These are phyloP conservation scores for Pelargonium australe DNA, from an alignment of 441 rosid species.

Conservation along the genomic window DNA sequence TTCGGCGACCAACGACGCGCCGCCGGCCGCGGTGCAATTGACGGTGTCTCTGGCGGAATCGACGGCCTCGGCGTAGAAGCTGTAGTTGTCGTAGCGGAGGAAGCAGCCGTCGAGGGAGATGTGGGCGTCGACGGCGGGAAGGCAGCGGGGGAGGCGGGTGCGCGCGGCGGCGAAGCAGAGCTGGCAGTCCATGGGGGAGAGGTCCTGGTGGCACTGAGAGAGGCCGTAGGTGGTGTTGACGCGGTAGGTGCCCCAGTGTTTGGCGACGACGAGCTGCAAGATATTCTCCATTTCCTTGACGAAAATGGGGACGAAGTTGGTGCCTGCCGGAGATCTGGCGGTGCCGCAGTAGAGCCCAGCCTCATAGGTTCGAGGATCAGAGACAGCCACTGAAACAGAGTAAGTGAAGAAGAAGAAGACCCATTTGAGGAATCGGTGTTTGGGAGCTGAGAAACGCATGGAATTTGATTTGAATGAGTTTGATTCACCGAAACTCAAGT, in stretches of 20 bases:
- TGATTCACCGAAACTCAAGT: no score
- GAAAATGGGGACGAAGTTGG: background rate
- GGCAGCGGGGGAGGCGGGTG: conserved; percentile 31
- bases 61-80: conserved; percentile 39
- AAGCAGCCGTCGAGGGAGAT: conserved; percentile 48
- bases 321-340: background rate
- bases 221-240: background rate
- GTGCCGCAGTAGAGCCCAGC: conserved; percentile 20
- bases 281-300: background rate
- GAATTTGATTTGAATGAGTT: background rate
- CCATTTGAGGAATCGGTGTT: background rate
- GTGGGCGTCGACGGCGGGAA: conserved; percentile 37
- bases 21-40: conserved; percentile 22
- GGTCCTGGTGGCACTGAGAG: conserved; percentile 42
- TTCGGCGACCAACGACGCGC: background rate
- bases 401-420: conserved; percentile 2
- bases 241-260: background rate
- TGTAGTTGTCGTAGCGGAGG: conserved; percentile 40
- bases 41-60: conserved; percentile 30
- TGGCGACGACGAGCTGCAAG: background rate
- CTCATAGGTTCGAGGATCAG: conserved; percentile 15
- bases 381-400: background rate
- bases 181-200: conserved; percentile 35
- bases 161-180: conserved; percentile 37
- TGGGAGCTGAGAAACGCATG: background rate